phyloP scores from a whole-genome alignment of 1,139 yeast species.

The Zhuliangozyma parablackwelliae region DNA sequence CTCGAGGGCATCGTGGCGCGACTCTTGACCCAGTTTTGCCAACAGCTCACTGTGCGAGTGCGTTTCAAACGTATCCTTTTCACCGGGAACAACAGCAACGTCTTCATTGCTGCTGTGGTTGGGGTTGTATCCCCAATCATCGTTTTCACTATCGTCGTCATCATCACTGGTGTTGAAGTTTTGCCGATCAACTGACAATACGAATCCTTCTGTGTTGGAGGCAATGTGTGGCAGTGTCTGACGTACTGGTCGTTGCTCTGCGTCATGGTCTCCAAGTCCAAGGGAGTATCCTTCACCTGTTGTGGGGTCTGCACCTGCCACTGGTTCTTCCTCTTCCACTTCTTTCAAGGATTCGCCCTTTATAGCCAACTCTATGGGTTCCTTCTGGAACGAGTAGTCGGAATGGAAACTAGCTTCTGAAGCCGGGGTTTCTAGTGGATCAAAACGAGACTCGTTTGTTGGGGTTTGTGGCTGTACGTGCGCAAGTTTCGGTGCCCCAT shows the following conservation, averaged over 20 bases:
- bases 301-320: no score
- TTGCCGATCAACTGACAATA: constrained; percentile 9
- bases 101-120: constrained; percentile 16
- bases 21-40: not conserved
- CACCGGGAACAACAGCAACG: not conserved
- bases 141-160: constrained; percentile 13
- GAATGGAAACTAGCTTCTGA: constrained; percentile 32
- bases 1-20: constrained; percentile 25
- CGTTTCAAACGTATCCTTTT: not conserved
- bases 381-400: constrained; percentile 34
- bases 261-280: no score
- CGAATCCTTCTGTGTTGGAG: constrained; percentile 1
- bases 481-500: no score
- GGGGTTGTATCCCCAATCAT: constrained; percentile 28
- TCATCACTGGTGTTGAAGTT: constrained; percentile 3
- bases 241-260: no score
- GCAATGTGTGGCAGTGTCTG: no score
- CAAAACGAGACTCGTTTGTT: not conserved
- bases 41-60: constrained; percentile 3
- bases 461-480: constrained; percentile 21
- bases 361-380: constrained; percentile 25
- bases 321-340: not conserved
- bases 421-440: constrained; percentile 21
- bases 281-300: no score
- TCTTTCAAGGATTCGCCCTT: constrained; percentile 1